Percentiles rank a stretch among this genome's conserved stretches.
Conservation (phyloP, 257 asterid genomes). For the Solanum dulcamara region DNA sequence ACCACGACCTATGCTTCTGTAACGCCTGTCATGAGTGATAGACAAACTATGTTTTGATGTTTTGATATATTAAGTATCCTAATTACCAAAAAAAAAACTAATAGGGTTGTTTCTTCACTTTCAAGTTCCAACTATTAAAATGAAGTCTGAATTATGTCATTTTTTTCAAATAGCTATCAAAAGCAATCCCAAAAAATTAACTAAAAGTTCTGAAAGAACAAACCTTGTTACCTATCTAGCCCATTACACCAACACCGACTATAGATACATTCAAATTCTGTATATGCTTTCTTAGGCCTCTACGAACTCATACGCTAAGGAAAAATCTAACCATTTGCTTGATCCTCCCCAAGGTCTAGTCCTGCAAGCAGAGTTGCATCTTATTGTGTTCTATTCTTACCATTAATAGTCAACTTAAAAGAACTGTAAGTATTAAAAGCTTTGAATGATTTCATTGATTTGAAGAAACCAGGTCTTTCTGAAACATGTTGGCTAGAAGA, state of each 20-base stretch:
- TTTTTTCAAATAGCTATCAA: background rate
- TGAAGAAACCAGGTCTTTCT: constrained; percentile 46
- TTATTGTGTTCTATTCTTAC: constrained; percentile 20
- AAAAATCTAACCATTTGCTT: constrained; percentile 95
- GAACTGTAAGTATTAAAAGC: constrained; percentile 43
- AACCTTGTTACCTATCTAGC: constrained; percentile 97
- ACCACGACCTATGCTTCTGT: too few species aligned
- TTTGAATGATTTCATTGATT: constrained; percentile 28
- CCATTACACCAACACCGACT: constrained; percentile 98
- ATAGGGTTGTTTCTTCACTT: too few species aligned
- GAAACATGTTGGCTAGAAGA: constrained; percentile 45
- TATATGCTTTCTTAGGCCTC: constrained; percentile 71
- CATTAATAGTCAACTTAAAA: constrained; percentile 26
- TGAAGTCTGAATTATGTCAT: background rate
- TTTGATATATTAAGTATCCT: too few species aligned
- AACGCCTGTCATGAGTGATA: too few species aligned
- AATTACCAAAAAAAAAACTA: too few species aligned
- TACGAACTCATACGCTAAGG: constrained; percentile 81
- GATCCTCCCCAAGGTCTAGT: constrained; percentile 80
- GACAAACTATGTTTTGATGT: too few species aligned
- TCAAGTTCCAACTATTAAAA: background rate
- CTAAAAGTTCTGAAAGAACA: constrained; percentile 9
- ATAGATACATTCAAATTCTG: constrained; percentile 69
- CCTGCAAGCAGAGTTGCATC: constrained; percentile 43
- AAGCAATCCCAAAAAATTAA: background rate